These are phyloP conservation scores for Halteria grandinella DNA, from an alignment of 73 alveolate genomes.

Conservation along the genomic window DNA sequence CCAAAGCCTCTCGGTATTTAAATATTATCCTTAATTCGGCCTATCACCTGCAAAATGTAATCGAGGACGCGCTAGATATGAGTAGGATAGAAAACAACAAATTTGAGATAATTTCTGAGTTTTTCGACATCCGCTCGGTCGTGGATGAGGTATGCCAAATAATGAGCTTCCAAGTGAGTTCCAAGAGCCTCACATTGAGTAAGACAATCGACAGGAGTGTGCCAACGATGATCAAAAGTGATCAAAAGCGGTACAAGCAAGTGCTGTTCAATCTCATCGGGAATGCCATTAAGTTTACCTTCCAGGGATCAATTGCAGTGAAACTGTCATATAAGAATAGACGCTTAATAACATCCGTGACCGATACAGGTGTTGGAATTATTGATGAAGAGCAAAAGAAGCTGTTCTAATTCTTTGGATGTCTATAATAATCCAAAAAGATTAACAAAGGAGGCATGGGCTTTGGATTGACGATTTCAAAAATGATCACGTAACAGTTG, in stretches of 20 bases:
- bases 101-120: background rate
- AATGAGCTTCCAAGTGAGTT: background rate
- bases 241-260: background rate
- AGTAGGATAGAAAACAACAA: slow-evolving; percentile 9
- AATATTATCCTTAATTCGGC: slow-evolving; percentile 4
- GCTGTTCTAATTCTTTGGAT: slow-evolving; percentile 31
- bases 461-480: slow-evolving; percentile 36
- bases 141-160: background rate
- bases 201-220: background rate
- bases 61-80: slow-evolving; percentile 41
- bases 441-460: slow-evolving; percentile 38
- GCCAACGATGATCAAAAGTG: background rate
- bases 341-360: background rate
- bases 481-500: background rate
- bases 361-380: slow-evolving; percentile 47
- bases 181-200: background rate
- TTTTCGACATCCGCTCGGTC: slow-evolving; percentile 1
- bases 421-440: background rate
- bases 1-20: background rate
- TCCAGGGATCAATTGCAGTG: background rate
- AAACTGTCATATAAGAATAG: background rate
- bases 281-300: slow-evolving; percentile 35
- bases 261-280: slow-evolving; percentile 20
- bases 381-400: background rate
- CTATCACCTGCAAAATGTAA: background rate